A percentile compares a stretch with the other conserved stretches of the same genome.
These are phyloP conservation scores for Cinchona pubescens DNA, from an alignment of 257 asterid species.

Conservation along the genomic window DNA sequence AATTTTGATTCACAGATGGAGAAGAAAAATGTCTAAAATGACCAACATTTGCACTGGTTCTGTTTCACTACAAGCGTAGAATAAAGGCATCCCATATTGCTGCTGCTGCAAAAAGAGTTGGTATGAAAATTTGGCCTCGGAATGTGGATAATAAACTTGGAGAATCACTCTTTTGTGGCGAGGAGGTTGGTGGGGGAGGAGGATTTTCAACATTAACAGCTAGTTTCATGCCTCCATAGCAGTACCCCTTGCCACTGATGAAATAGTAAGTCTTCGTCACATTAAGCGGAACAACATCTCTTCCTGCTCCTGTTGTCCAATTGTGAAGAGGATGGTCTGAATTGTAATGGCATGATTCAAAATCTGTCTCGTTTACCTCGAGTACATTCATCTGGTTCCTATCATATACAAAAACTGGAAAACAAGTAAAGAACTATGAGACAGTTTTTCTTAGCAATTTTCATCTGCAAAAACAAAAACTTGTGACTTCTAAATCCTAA, in stretches of 20 bases:
- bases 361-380: slow-evolving; percentile 74
- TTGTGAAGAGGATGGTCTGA: slow-evolving; percentile 61
- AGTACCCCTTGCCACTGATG: slow-evolving; percentile 80
- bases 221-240: slow-evolving; percentile 76
- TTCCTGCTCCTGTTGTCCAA: slow-evolving; percentile 81
- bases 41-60: not conserved
- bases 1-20: slow-evolving; percentile 35
- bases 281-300: slow-evolving; percentile 92
- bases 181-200: slow-evolving; percentile 64
- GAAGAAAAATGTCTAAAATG: slow-evolving; percentile 17
- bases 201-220: slow-evolving; percentile 52
- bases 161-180: slow-evolving; percentile 36
- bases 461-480: not conserved
- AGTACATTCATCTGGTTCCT: slow-evolving; percentile 71
- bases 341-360: slow-evolving; percentile 57
- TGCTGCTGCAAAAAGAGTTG: slow-evolving; percentile 55
- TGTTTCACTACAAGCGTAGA: slow-evolving; percentile 27
- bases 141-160: slow-evolving; percentile 27
- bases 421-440: not conserved
- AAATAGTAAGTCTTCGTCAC: slow-evolving; percentile 63
- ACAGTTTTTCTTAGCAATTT: not conserved
- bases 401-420: slow-evolving; percentile 70
- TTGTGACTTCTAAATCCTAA: not conserved
- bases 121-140: slow-evolving; percentile 40
- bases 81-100: slow-evolving; percentile 60